These are phyloP conservation scores for Chenopodium suecicum DNA, from an alignment of 148 eudicot genomes.

Conservation along the genomic window DNA sequence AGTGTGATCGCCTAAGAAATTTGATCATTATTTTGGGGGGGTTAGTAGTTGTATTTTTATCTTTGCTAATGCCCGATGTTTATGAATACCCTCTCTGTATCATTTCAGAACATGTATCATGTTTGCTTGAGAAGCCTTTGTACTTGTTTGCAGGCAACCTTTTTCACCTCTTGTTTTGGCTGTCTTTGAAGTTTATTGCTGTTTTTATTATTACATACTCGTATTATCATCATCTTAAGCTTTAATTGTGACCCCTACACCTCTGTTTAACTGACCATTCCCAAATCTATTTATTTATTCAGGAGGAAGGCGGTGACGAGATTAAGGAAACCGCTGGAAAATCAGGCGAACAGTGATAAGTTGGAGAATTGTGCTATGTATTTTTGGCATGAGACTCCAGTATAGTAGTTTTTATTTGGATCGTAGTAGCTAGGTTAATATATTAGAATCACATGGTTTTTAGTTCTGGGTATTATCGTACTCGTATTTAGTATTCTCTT, in stretches of 20 bases:
- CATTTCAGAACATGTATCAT: background rate
- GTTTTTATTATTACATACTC: too few species aligned
- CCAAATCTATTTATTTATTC: background rate
- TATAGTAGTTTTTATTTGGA: conserved; percentile 25
- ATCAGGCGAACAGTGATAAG: conserved; percentile 35
- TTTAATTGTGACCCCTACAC: background rate
- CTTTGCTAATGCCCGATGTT: background rate
- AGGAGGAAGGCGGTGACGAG: conserved; percentile 70
- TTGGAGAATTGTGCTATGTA: conserved; percentile 19
- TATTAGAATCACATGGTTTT: conserved; percentile 18
- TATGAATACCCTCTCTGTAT: too few species aligned
- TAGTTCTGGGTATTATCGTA: conserved; percentile 3
- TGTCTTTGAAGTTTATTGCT: background rate
- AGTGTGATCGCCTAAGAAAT: background rate
- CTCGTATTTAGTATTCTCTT: conserved; percentile 10
- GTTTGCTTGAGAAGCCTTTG: background rate
- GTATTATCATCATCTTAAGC: background rate
- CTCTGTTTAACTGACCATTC: background rate
- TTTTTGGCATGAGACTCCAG: conserved; percentile 16
- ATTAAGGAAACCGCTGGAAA: conserved; percentile 60
- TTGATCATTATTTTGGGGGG: background rate
- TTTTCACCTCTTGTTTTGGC: background rate
- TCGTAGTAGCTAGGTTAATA: conserved; percentile 23
- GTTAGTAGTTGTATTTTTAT: background rate
- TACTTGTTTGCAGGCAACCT: background rate